phyloP scores from a whole-genome alignment of 148 eudicot genomes.

The Hydrangea macrophylla region DNA sequence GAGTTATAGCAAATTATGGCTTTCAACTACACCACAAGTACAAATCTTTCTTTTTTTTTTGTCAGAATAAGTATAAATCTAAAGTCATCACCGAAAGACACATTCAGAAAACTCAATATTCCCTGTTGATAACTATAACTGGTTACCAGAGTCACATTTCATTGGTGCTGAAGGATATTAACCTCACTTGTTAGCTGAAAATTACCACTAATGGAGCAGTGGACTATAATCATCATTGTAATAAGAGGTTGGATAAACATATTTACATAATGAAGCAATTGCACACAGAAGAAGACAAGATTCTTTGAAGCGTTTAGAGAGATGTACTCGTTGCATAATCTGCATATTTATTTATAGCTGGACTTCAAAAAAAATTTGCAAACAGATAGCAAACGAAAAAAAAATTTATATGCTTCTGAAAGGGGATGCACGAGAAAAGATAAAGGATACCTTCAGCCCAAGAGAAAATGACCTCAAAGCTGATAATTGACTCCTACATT shows the following conservation, averaged over 20 bases:
- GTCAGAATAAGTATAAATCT: not conserved
- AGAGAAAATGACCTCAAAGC: slow-evolving; percentile 17
- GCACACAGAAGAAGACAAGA: not conserved
- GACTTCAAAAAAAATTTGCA: not conserved
- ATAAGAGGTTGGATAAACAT: not conserved
- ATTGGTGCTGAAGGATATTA: not conserved
- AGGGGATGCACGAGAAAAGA: not conserved
- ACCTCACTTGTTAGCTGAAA: no score
- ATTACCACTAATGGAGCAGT: no score
- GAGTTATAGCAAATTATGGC: no score
- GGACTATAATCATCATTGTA: not conserved
- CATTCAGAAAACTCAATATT: not conserved
- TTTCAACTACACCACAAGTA: not conserved
- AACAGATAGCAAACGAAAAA: not conserved
- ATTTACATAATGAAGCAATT: not conserved
- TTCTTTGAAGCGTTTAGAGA: not conserved
- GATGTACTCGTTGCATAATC: not conserved
- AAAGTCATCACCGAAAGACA: not conserved
- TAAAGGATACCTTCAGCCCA: slow-evolving; percentile 18
- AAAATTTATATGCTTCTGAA: not conserved
- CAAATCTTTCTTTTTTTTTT: no score
- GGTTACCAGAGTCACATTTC: not conserved
- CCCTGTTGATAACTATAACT: not conserved
- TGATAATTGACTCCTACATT: slow-evolving; percentile 6
- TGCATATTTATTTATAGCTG: slow-evolving; percentile 3